A percentile compares a stretch with the other conserved stretches of the same genome.
These are phyloP conservation scores for Amylostereum chailletii DNA, from an alignment of 1,284 basidiomycete genomes.

Conservation along the genomic window DNA sequence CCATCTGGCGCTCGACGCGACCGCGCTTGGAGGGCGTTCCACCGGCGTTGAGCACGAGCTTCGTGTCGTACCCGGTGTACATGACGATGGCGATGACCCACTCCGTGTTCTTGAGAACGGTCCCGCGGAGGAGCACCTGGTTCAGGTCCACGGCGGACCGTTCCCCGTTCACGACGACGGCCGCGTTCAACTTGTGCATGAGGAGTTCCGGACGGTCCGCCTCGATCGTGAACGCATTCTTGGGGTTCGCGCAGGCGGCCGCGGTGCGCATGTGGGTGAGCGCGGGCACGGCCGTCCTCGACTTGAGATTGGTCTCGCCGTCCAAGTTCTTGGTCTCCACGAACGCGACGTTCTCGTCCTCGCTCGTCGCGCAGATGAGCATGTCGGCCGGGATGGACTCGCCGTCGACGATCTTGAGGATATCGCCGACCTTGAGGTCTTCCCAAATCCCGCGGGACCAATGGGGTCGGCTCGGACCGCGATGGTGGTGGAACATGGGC, in stretches of 20 bases:
- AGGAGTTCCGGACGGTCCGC: conserved; percentile 87
- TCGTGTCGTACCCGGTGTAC: conserved; percentile 90
- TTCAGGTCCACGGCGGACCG: conserved; percentile 75
- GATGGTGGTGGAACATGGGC: conserved; percentile 20
- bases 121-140: conserved; percentile 83
- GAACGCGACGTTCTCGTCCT: conserved; percentile 95
- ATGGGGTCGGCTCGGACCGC: conserved; percentile 29
- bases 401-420: conserved; percentile 85
- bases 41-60: conserved; percentile 93
- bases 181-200: conserved; percentile 90
- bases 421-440: conserved; percentile 90
- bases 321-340: conserved; percentile 99
- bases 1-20: conserved; percentile 93
- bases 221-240: conserved; percentile 66
- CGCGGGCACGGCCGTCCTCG: conserved; percentile 73
- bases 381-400: conserved; percentile 92
- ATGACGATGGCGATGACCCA: conserved; percentile 92
- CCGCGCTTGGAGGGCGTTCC: conserved; percentile 90
- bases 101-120: conserved; percentile 83
- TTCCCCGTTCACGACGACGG: conserved; percentile 50
- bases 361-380: conserved; percentile 93
- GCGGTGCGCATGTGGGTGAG: conserved; percentile 68
- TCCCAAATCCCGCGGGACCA: conserved; percentile 90
- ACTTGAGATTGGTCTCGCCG: conserved; percentile 98
- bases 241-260: conserved; percentile 40